Conservation (phyloP, 805 yeast species). For the Hanseniaspora lachancei region DNA sequence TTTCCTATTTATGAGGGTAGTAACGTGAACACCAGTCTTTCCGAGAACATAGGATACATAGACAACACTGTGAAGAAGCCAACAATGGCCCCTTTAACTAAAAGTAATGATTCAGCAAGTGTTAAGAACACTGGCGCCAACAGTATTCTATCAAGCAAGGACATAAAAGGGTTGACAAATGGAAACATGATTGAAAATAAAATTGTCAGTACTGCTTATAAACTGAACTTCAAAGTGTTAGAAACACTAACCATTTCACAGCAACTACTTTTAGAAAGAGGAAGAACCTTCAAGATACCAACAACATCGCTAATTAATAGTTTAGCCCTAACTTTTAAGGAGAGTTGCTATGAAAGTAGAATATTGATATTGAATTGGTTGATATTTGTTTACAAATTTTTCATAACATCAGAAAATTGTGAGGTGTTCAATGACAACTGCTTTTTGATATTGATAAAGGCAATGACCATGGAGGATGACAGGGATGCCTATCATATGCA, state of each 20-base stretch:
- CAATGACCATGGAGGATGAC: conserved; percentile 42
- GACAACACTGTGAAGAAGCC: conserved; percentile 6
- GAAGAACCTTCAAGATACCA: conserved; percentile 13
- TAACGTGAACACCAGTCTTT: background rate
- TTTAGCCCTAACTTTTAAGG: conserved; percentile 56
- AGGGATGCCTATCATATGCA: conserved; percentile 19
- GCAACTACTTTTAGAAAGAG: conserved; percentile 21
- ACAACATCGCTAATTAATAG: conserved; percentile 48
- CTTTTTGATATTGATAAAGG: conserved; percentile 62
- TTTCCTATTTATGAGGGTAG: background rate
- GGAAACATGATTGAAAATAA: background rate
- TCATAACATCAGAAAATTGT: conserved; percentile 42
- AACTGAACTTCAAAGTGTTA: conserved; percentile 38
- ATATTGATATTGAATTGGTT: conserved; percentile 85
- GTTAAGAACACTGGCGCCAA: background rate
- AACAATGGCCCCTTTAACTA: background rate
- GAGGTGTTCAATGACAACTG: conserved; percentile 44
- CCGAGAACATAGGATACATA: conserved; percentile 4
- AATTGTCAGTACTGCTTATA: conserved; percentile 1
- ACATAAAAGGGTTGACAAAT: background rate
- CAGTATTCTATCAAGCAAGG: background rate
- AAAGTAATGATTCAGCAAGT: background rate
- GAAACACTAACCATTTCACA: conserved; percentile 25
- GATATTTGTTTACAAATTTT: conserved; percentile 56
- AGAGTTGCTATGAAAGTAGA: conserved; percentile 68